These are phyloP conservation scores for Hyaloscypha hepaticicola DNA, from an alignment of 495 filamentous ascomycete species.

Conservation along the genomic window DNA sequence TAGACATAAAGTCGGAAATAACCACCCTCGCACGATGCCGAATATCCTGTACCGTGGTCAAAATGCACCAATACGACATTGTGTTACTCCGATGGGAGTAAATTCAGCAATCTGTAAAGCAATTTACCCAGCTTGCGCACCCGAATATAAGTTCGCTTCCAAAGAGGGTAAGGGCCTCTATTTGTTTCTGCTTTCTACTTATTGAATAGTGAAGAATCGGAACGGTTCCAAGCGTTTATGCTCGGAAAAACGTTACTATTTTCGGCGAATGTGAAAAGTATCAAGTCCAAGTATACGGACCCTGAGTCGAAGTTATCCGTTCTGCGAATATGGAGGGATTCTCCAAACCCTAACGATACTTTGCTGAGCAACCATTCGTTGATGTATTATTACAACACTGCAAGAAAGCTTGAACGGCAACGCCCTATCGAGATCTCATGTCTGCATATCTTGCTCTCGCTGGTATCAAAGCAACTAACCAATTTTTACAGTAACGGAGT, in stretches of 20 bases:
- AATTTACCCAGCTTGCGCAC: background rate
- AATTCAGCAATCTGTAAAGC: background rate
- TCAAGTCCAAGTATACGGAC: background rate
- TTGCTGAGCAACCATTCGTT: background rate
- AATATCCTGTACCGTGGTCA: background rate
- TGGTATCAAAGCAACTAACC: background rate
- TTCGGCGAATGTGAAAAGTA: background rate
- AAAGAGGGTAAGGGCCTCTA: background rate
- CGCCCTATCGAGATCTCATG: background rate
- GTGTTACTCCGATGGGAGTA: background rate
- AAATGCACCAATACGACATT: background rate
- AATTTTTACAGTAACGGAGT: background rate
- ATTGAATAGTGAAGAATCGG: background rate
- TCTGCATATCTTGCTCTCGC: background rate
- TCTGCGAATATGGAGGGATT: background rate
- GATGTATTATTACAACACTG: background rate
- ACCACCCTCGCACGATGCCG: background rate
- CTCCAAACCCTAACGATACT: background rate
- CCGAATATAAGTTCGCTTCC: background rate
- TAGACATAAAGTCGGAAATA: background rate
- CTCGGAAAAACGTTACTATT: background rate
- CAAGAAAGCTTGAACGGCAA: background rate
- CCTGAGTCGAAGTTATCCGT: background rate
- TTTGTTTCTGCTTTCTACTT: background rate
- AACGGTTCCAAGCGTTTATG: background rate